Conservation (phyloP, 768 basidiomycete species). For the Mycena filopes region DNA sequence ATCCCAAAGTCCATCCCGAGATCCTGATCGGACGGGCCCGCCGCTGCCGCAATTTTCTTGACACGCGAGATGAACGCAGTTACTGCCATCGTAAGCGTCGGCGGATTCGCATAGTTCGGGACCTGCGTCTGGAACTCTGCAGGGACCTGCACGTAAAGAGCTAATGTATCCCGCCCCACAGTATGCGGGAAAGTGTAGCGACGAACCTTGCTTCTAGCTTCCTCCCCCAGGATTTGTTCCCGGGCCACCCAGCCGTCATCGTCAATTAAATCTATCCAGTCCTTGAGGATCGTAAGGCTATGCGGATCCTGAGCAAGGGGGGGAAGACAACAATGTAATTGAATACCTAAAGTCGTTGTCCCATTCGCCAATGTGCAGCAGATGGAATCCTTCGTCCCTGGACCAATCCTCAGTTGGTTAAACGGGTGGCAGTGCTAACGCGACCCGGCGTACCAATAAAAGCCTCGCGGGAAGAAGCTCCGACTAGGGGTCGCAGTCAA, state of each 20-base stretch:
- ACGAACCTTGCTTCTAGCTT: conserved; percentile 89
- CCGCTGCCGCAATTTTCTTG: conserved; percentile 47
- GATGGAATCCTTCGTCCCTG: conserved; percentile 98
- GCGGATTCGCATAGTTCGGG: conserved; percentile 94
- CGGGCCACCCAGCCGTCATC: conserved; percentile 96
- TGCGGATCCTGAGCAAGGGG: conserved; percentile 2
- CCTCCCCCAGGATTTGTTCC: conserved; percentile 96
- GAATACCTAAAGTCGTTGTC: conserved; percentile 85
- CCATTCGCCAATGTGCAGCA: conserved; percentile 91
- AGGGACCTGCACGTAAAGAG: conserved; percentile 68
- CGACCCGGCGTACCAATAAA: conserved; percentile 80
- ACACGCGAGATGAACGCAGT: conserved; percentile 89
- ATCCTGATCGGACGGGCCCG: conserved; percentile 65
- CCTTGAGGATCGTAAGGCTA: conserved; percentile 88
- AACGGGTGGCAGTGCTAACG: conserved; percentile 3
- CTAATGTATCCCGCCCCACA: neutral
- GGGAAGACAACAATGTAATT: neutral
- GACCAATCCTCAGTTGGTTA: conserved; percentile 26
- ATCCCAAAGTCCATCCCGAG: conserved; percentile 74
- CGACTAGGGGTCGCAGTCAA: conserved; percentile 95
- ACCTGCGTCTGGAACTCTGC: conserved; percentile 92
- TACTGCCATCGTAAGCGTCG: conserved; percentile 93
- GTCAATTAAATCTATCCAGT: conserved; percentile 92
- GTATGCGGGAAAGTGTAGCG: neutral
- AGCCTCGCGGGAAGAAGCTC: conserved; percentile 97